Conservation (phyloP, 169 alveolate genomes). For the Cryptosporidium ryanae region DNA sequence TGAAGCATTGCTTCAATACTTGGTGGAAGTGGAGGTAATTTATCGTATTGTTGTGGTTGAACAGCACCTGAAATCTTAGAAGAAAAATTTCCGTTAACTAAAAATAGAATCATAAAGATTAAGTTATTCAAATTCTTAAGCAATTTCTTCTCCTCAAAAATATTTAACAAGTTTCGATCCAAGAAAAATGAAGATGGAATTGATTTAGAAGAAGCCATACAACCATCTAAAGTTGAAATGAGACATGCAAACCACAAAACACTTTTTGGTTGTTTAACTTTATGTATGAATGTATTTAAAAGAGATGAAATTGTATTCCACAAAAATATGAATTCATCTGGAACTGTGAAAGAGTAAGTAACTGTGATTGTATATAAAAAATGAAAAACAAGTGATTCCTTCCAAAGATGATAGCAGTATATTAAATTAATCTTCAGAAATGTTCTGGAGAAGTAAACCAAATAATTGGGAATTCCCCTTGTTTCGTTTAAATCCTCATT, state of each 20-base stretch:
- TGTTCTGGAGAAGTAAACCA: slow-evolving; percentile 42
- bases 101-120: slow-evolving; percentile 35
- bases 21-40: slow-evolving; percentile 65
- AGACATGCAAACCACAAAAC: slow-evolving; percentile 68
- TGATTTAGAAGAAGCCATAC: slow-evolving; percentile 42
- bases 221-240: slow-evolving; percentile 46
- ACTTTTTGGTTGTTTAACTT: slow-evolving; percentile 67
- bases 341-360: slow-evolving; percentile 6
- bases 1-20: slow-evolving; percentile 68
- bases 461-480: slow-evolving; percentile 15
- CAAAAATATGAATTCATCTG: slow-evolving; percentile 23
- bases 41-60: slow-evolving; percentile 34
- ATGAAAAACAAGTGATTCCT: slow-evolving; percentile 47
- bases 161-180: slow-evolving; percentile 13
- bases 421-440: slow-evolving; percentile 4
- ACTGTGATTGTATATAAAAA: slow-evolving; percentile 30
- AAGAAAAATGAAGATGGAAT: slow-evolving; percentile 23
- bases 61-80: slow-evolving; percentile 32
- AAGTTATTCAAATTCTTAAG: slow-evolving; percentile 27
- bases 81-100: slow-evolving; percentile 39
- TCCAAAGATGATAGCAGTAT: slow-evolving; percentile 20
- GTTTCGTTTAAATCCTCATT: not conserved
- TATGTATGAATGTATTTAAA: slow-evolving; percentile 21
- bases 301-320: slow-evolving; percentile 42
- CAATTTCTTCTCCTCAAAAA: slow-evolving; percentile 51